Percentiles rank a stretch among this genome's conserved stretches.
Evolutionary conservation across 73 alveolate species (phyloP).

Genomic region (Tetrahymena malaccensis): DNA sequence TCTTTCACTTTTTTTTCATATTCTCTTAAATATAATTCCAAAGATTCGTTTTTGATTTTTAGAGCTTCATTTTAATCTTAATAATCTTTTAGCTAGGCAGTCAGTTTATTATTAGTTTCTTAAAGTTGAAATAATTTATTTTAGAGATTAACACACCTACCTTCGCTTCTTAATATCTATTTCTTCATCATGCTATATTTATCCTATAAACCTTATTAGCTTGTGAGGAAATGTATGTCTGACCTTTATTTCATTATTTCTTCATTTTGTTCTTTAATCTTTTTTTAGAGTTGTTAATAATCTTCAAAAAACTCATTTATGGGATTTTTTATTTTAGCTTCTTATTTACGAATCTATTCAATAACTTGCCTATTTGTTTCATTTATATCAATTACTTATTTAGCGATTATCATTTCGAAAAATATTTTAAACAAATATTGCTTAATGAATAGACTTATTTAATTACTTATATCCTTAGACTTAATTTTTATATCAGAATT

Average conservation of each 20-base stretch:
- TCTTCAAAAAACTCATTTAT: background rate
- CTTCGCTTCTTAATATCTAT: background rate
- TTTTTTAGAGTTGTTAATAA: background rate
- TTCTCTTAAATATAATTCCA: background rate
- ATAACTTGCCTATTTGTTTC: background rate
- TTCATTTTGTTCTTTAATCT: background rate
- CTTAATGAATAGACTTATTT: background rate
- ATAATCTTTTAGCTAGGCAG: background rate
- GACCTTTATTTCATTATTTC: background rate
- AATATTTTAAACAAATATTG: background rate
- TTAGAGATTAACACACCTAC: background rate
- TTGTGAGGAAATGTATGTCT: background rate
- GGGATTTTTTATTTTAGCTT: background rate
- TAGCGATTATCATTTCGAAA: background rate
- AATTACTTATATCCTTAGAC: too few species aligned
- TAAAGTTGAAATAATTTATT: background rate
- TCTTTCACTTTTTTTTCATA: background rate
- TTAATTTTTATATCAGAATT: background rate
- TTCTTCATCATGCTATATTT: background rate
- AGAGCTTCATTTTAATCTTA: background rate
- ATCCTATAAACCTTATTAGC: background rate
- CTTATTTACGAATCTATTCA: background rate
- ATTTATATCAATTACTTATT: background rate
- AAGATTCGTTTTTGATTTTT: background rate
- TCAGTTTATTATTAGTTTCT: background rate